Percentiles rank a stretch among this genome's conserved stretches.
phyloP scores from a whole-genome alignment of 164 flowering plant genomes.

The Liriodendron chinense region DNA sequence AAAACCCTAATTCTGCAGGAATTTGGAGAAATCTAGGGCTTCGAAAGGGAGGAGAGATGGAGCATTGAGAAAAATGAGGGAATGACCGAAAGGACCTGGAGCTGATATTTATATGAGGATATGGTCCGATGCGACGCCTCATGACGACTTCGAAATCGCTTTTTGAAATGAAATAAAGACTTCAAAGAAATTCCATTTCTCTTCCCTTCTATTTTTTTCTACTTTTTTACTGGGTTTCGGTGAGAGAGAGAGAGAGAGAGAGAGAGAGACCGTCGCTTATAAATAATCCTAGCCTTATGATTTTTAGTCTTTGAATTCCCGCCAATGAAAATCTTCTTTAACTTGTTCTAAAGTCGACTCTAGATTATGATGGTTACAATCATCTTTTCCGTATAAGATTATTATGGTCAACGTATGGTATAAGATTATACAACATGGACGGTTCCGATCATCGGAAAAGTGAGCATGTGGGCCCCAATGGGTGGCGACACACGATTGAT shows the following conservation, averaged over 20 bases:
- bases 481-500: not conserved
- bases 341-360: no score
- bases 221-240: not conserved
- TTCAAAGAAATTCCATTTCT: not conserved
- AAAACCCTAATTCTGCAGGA: not conserved
- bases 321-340: no score
- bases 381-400: not conserved
- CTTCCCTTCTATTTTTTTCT: not conserved
- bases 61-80: not conserved
- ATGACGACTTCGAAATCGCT: slow-evolving; percentile 18
- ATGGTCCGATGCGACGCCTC: slow-evolving; percentile 9
- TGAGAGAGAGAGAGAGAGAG: no score
- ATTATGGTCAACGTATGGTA: no score
- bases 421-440: no score
- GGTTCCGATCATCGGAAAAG: not conserved
- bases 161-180: not conserved
- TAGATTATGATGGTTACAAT: not conserved
- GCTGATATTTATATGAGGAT: slow-evolving; percentile 8
- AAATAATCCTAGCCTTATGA: no score
- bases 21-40: not conserved
- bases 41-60: no score
- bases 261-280: not conserved
- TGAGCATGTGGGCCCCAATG: no score
- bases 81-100: not conserved
- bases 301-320: no score